Evolutionary conservation across 2,329 filamentous ascomycete genomes (phyloP).

Genomic region (Phaeophleospora eucalypticola): DNA sequence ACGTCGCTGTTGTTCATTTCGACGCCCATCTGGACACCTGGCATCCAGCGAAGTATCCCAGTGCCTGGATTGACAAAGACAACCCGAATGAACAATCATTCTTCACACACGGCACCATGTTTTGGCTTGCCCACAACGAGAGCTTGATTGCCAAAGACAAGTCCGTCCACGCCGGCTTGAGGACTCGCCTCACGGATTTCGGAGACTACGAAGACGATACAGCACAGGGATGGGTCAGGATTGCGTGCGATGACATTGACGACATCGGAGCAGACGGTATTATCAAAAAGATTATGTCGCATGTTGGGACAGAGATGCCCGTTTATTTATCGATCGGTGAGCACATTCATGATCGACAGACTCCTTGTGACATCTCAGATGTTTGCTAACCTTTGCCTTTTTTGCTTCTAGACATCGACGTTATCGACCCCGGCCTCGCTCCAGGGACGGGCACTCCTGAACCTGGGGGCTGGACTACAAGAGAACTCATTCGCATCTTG

Average conservation of each 20-base stretch:
- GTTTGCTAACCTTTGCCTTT: too few species aligned
- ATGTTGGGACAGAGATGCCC: slow-evolving; percentile 68
- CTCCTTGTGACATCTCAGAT: too few species aligned
- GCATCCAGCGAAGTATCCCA: slow-evolving; percentile 77
- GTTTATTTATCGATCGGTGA: slow-evolving; percentile 78
- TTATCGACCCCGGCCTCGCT: slow-evolving; percentile 52
- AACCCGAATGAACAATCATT: slow-evolving; percentile 59
- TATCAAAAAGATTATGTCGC: slow-evolving; percentile 63
- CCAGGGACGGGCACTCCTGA: slow-evolving; percentile 57
- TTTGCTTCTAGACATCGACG: too few species aligned
- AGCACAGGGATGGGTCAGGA: slow-evolving; percentile 72
- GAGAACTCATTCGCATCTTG: slow-evolving; percentile 80
- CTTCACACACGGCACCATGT: slow-evolving; percentile 89
- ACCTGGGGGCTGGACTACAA: slow-evolving; percentile 76
- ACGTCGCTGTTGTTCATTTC: slow-evolving; percentile 49
- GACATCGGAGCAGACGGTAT: slow-evolving; percentile 71
- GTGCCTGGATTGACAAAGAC: slow-evolving; percentile 59
- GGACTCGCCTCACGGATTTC: slow-evolving; percentile 66
- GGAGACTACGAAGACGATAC: slow-evolving; percentile 69
- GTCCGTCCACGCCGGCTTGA: slow-evolving; percentile 77
- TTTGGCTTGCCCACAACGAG: slow-evolving; percentile 80
- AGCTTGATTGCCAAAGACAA: slow-evolving; percentile 70
- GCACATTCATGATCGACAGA: too few species aligned
- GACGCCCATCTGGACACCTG: slow-evolving; percentile 74
- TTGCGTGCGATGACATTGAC: slow-evolving; percentile 83